Evolutionary conservation across 2,329 filamentous ascomycete species (phyloP).

Genomic region (Cercospora beticola): DNA sequence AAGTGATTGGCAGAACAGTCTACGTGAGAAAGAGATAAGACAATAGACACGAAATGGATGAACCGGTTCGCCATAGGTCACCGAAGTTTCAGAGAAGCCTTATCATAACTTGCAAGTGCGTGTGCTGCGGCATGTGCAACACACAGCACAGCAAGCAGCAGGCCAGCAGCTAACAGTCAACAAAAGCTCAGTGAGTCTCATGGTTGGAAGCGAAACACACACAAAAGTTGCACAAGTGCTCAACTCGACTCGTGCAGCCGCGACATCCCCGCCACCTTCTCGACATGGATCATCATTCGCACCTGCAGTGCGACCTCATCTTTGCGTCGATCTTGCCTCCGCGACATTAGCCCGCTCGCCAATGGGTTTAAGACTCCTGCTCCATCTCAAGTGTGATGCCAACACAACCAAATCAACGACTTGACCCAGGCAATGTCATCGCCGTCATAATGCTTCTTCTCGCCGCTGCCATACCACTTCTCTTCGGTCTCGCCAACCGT

Average conservation of each 20-base stretch:
- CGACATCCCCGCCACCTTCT: not conserved
- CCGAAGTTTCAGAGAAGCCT: not conserved
- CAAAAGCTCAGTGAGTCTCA: not conserved
- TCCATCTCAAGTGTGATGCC: not conserved
- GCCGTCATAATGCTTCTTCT: conserved; percentile 1
- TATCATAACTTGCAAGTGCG: not conserved
- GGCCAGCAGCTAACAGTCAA: not conserved
- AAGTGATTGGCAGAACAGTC: conserved; percentile 54
- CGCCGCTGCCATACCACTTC: not conserved
- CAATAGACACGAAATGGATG: not conserved
- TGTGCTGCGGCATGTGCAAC: not conserved
- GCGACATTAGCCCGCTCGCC: not conserved
- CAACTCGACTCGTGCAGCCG: not conserved
- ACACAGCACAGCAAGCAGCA: not conserved
- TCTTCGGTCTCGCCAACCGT: not conserved
- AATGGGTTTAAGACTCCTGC: not conserved
- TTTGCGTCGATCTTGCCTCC: not conserved
- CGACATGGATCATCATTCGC: conserved; percentile 5
- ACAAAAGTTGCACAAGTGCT: not conserved
- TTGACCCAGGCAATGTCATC: conserved; percentile 4
- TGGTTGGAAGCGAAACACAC: not conserved
- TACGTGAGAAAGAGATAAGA: not conserved
- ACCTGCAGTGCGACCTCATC: not conserved
- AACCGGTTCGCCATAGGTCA: not conserved
- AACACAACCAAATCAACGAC: not conserved